Base-by-base conservation (phyloP, 2,329 filamentous ascomycete species). In the Cyclaneusma minus region DNA sequence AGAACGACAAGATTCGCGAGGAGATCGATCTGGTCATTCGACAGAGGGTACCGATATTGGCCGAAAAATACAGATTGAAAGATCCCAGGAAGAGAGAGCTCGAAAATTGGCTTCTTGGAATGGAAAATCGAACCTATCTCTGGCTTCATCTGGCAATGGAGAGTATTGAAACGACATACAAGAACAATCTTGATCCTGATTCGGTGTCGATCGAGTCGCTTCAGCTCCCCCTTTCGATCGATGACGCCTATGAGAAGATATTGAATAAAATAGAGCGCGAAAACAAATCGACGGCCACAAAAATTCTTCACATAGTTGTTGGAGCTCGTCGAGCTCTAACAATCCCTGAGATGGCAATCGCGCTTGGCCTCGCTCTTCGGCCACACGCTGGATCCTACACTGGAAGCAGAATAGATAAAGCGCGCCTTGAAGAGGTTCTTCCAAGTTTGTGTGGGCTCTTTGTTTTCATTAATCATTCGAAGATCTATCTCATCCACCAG, bases 401-500 rank as follows among this genome's bases (percentile, higher is more conserved):
- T 14, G 9, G 13, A 12, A 12, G n/a, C 3, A 5, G 21, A 7
- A 14, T 13, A 12, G 13, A 4, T 8, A 21, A 29, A 13, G 22
- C 16, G 16, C 4, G n/a, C 4, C 27, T 29, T 22, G 8, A 13
- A 15, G 23, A 13, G 6, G 19, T 9, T 5, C 16, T 35, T 18
- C 15, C 16, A 26, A 23, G 29, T 15, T 15, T 32, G 12, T 36
- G 34, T 24, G 31, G 34, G 5, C 31, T 34, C 4, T 34, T 36
- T 18, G 24, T 36, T 2, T 27, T 10, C 20, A 19, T 36, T 27
- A 22, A 29, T 11, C 16, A 32, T 25, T 4, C n/a, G 12, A 31
- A 24, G 25, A 44, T 53, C n/a, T 47, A 44, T 17, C 37, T 54
- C 7, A 40, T 55, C 13, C 50, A 54, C 34, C 44, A 50, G 25